These are phyloP conservation scores for Nadsonia commutata DNA, from an alignment of 1,139 yeast species.

Conservation along the genomic window DNA sequence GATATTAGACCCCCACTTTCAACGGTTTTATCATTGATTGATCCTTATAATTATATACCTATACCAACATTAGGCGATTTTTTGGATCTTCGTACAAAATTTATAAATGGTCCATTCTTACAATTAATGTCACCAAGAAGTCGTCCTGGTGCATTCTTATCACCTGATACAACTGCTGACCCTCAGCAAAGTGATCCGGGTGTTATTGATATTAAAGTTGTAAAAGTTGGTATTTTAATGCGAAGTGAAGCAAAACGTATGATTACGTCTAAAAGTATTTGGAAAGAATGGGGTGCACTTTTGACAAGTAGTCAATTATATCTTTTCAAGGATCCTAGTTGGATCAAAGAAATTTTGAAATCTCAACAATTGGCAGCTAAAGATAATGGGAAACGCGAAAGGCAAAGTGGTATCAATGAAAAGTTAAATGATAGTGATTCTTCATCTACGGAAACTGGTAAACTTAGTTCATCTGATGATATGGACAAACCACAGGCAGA, in stretches of 20 bases:
- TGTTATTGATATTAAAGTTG: conserved; percentile 25
- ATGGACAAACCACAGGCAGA: no score
- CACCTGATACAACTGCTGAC: conserved; percentile 14
- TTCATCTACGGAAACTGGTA: not conserved
- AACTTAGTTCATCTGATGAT: not conserved
- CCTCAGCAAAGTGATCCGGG: conserved; percentile 23
- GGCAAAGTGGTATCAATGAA: conserved; percentile 5
- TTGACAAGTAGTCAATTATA: conserved; percentile 28
- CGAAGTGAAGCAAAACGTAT: conserved; percentile 25
- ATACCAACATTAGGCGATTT: conserved; percentile 17
- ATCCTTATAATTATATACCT: conserved; percentile 18
- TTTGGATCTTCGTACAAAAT: conserved; percentile 17
- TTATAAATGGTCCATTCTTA: conserved; percentile 21
- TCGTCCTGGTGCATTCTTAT: conserved; percentile 23
- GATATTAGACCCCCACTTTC: conserved; percentile 22
- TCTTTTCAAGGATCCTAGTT: conserved; percentile 26
- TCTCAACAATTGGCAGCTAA: conserved; percentile 14
- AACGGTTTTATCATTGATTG: conserved; percentile 15
- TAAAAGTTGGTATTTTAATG: conserved; percentile 25
- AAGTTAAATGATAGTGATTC: not conserved
- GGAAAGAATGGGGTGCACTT: conserved; percentile 30
- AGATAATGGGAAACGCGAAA: conserved; percentile 8
- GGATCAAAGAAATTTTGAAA: conserved; percentile 21
- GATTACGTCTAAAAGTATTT: conserved; percentile 19
- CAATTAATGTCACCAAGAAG: conserved; percentile 25